A percentile compares a stretch with the other conserved stretches of the same genome.
phyloP scores from a whole-genome alignment of 75 land plant genomes.

The Pseudotsuga menziesii region DNA sequence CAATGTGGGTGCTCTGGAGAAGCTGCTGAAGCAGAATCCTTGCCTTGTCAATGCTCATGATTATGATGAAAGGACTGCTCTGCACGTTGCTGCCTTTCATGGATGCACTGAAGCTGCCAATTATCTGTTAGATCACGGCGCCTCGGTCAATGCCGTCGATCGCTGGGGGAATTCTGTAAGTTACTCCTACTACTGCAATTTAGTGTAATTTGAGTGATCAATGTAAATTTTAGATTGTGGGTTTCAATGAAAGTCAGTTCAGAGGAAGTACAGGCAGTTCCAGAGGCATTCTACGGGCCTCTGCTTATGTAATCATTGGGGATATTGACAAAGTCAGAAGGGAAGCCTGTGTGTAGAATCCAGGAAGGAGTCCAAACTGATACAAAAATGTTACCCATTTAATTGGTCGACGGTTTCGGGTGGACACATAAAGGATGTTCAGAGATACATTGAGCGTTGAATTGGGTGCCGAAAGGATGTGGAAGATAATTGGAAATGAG shows the following conservation, averaged over 20 bases:
- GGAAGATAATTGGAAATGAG: too few relatives aligned
- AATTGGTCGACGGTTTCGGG: too few relatives aligned
- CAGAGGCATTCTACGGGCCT: too few relatives aligned
- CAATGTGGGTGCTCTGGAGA: constrained; percentile 49
- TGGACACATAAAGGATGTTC: too few relatives aligned
- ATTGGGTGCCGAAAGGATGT: too few relatives aligned
- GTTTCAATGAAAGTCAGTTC: neutral
- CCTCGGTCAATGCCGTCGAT: constrained; percentile 75
- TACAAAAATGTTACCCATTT: too few relatives aligned
- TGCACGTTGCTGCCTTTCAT: constrained; percentile 76
- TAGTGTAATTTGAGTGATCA: too few relatives aligned
- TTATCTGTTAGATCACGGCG: constrained; percentile 53
- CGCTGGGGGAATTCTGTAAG: constrained; percentile 78
- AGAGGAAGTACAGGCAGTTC: neutral
- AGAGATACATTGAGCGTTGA: too few relatives aligned
- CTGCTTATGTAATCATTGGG: too few relatives aligned
- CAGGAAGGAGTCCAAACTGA: too few relatives aligned
- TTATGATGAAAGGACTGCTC: constrained; percentile 71
- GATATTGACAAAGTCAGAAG: too few relatives aligned
- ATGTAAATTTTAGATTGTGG: neutral
- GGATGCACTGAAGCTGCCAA: constrained; percentile 74
- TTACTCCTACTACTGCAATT: neutral
- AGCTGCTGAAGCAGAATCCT: constrained; percentile 61
- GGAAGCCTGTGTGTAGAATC: too few relatives aligned
- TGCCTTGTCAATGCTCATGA: constrained; percentile 52